Percentiles rank a stretch among this genome's conserved stretches.
Evolutionary conservation across 2,329 filamentous ascomycete species (phyloP).

Genomic region (Exophiala phaeomuriformis): DNA sequence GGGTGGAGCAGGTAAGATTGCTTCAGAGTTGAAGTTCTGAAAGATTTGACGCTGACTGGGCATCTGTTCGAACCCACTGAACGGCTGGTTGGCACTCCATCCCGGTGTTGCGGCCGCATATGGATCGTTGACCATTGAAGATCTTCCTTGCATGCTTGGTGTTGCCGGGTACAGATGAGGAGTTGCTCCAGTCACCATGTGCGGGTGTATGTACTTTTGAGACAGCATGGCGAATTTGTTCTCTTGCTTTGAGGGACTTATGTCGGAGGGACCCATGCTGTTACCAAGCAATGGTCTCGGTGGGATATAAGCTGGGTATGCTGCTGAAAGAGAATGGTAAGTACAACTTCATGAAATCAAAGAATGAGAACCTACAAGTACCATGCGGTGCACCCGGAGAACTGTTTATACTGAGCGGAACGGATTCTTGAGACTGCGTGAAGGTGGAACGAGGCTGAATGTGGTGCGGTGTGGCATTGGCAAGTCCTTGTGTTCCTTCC

Average conservation of each 20-base stretch:
- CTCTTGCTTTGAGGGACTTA: constrained; percentile 27
- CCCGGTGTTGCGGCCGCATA: not conserved
- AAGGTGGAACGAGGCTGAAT: constrained; percentile 14
- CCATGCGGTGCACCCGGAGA: constrained; percentile 9
- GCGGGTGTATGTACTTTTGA: constrained; percentile 4
- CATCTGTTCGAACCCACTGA: not conserved
- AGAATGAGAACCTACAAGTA: constrained; percentile 8
- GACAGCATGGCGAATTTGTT: constrained; percentile 18
- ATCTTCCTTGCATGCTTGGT: not conserved
- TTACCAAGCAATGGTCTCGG: constrained; percentile 2
- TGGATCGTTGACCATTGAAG: not conserved
- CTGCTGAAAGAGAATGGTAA: constrained; percentile 13
- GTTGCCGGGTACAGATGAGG: constrained; percentile 1
- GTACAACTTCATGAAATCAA: constrained; percentile 3
- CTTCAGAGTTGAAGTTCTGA: constrained; percentile 8
- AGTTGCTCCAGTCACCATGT: not conserved
- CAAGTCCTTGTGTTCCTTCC: constrained; percentile 3
- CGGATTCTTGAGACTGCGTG: constrained; percentile 8
- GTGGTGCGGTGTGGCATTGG: constrained; percentile 14
- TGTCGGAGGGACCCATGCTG: constrained; percentile 20
- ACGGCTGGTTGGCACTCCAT: not conserved
- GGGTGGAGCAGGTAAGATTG: not conserved
- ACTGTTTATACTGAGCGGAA: constrained; percentile 9
- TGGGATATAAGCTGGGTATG: constrained; percentile 4
- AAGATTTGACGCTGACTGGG: constrained; percentile 4